Conservation (phyloP, 2,329 filamentous ascomycete species). For the Hortaea werneckii region DNA sequence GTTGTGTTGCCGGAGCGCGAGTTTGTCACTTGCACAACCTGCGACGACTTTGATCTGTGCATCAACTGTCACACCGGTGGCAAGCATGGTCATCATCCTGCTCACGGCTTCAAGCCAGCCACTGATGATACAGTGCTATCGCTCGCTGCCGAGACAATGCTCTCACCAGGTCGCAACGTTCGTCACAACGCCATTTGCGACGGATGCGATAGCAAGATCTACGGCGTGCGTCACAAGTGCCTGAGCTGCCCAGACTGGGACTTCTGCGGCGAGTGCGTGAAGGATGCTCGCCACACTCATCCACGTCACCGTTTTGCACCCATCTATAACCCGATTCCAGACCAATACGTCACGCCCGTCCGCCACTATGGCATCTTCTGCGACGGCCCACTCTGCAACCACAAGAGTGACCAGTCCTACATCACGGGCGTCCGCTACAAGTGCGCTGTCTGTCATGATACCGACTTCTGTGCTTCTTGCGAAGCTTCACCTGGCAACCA, state of each 20-base stretch:
- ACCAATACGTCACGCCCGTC: constrained; percentile 32
- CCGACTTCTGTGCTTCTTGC: constrained; percentile 89
- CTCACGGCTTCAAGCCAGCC: constrained; percentile 66
- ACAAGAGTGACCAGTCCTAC: constrained; percentile 43
- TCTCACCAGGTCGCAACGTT: constrained; percentile 69
- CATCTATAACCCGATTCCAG: constrained; percentile 63
- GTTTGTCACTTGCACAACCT: constrained; percentile 76
- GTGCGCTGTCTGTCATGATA: constrained; percentile 90
- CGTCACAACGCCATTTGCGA: constrained; percentile 87
- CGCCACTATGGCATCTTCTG: constrained; percentile 83
- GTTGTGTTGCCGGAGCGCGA: constrained; percentile 56
- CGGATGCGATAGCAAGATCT: constrained; percentile 79
- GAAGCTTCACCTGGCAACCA: constrained; percentile 75
- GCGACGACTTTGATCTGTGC: constrained; percentile 90
- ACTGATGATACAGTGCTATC: constrained; percentile 53
- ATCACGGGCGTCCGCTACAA: constrained; percentile 89
- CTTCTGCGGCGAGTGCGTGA: constrained; percentile 71
- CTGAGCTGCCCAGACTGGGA: constrained; percentile 96
- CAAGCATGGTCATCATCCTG: constrained; percentile 83
- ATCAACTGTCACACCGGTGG: constrained; percentile 64
- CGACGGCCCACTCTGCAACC: constrained; percentile 78
- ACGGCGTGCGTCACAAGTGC: constrained; percentile 90
- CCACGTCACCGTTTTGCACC: constrained; percentile 79
- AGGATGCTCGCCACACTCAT: constrained; percentile 58
- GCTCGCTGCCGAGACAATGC: constrained; percentile 52